A percentile compares a stretch with the other conserved stretches of the same genome.
Evolutionary conservation across 768 basidiomycete species (phyloP).

Genomic region (Mycena sanguinolenta): DNA sequence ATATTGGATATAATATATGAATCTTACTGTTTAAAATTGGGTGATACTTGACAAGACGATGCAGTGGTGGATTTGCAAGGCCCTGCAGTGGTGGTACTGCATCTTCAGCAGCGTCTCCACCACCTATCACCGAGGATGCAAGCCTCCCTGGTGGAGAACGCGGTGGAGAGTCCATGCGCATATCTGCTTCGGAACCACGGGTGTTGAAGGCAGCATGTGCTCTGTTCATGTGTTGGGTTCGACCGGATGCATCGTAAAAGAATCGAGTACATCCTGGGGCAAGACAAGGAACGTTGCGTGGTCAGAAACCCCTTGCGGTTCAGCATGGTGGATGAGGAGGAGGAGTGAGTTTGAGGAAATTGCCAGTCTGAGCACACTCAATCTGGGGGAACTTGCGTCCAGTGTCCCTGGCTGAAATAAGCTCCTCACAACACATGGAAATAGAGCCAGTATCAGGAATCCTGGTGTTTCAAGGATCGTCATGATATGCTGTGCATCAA

Average conservation of each 20-base stretch:
- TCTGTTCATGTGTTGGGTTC: background rate
- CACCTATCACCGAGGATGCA: background rate
- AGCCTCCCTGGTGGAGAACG: background rate
- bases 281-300: slow-evolving; percentile 9
- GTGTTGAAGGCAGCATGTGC: background rate
- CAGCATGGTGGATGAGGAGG: background rate
- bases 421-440: too few relatives aligned
- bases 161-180: background rate
- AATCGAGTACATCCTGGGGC: background rate
- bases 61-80: background rate
- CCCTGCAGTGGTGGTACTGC: background rate
- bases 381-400: too few relatives aligned
- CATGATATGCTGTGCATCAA: background rate
- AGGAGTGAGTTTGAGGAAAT: background rate
- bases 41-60: background rate
- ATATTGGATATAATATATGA: too few relatives aligned
- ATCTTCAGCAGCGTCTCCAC: background rate
- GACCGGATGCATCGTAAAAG: background rate
- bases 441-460: too few relatives aligned
- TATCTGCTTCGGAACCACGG: background rate
- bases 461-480: too few relatives aligned
- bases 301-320: slow-evolving; percentile 3
- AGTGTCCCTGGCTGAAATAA: too few relatives aligned
- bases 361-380: background rate
- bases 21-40: background rate